Percentiles rank a stretch among this genome's conserved stretches.
Evolutionary conservation across 805 yeast genomes (phyloP).

Genomic region (Suhomyces xylopsoci): DNA sequence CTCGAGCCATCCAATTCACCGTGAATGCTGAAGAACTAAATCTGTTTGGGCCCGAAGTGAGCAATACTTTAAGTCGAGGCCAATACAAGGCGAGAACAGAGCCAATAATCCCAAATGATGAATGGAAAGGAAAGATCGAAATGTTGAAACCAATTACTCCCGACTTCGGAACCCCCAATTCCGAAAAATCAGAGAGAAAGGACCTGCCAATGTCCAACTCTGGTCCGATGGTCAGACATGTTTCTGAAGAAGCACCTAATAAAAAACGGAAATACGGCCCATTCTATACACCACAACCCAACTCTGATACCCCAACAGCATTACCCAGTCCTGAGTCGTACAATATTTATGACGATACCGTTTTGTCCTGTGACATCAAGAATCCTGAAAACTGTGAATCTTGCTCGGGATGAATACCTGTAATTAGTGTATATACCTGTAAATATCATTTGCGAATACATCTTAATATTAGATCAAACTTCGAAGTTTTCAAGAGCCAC

Average conservation of each 20-base stretch:
- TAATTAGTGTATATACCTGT: background rate
- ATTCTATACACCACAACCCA: conserved; percentile 3
- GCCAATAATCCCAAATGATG: background rate
- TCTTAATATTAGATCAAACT: background rate
- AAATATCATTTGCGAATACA: background rate
- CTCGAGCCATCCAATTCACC: conserved; percentile 89
- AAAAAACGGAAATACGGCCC: background rate
- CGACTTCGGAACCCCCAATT: background rate
- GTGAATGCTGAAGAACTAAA: conserved; percentile 36
- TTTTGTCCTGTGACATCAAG: conserved; percentile 29
- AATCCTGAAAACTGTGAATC: conserved; percentile 21
- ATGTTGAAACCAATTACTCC: background rate
- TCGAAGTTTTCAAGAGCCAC: no score
- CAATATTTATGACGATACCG: conserved; percentile 34
- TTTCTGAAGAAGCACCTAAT: background rate
- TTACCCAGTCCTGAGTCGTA: conserved; percentile 6
- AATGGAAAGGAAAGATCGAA: background rate
- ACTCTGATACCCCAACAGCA: conserved; percentile 9
- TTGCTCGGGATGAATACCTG: conserved; percentile 19
- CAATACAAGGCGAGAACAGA: background rate
- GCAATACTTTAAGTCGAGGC: background rate
- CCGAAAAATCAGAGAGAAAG: background rate
- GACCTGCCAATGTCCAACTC: background rate
- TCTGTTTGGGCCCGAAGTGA: background rate
- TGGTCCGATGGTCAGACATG: background rate